A percentile compares a stretch with the other conserved stretches of the same genome.
These are phyloP conservation scores for Botrytis pseudocinerea DNA, from an alignment of 2,329 filamentous ascomycete genomes.

Conservation along the genomic window DNA sequence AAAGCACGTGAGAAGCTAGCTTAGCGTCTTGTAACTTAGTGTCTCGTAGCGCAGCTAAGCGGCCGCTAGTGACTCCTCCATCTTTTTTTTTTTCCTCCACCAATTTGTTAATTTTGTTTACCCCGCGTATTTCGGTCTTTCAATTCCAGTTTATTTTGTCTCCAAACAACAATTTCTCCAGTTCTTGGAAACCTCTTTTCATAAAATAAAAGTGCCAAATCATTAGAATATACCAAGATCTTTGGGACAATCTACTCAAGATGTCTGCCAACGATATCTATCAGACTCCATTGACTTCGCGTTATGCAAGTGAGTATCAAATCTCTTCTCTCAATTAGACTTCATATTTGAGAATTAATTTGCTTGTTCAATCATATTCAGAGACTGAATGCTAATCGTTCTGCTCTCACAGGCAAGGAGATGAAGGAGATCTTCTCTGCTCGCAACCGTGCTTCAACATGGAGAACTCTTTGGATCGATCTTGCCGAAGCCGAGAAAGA, in stretches of 20 bases:
- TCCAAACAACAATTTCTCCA: neutral
- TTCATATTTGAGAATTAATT: neutral
- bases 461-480: conserved; percentile 69
- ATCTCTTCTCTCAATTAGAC: neutral
- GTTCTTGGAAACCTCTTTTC: neutral
- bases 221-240: neutral
- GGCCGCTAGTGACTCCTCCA: neutral
- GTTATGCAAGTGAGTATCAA: conserved; percentile 58
- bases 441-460: conserved; percentile 56
- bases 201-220: neutral
- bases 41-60: conserved; percentile 1
- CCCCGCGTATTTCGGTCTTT: conserved; percentile 5
- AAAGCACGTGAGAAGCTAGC: neutral
- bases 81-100: conserved; percentile 10
- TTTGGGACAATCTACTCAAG: conserved; percentile 15
- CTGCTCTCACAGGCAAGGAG: conserved; percentile 45
- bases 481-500: conserved; percentile 82
- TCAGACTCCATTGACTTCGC: conserved; percentile 67
- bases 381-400: conserved; percentile 14
- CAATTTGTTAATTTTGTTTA: neutral
- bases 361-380: neutral
- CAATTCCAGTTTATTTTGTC: neutral
- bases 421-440: conserved; percentile 81
- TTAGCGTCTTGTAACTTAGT: neutral
- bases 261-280: conserved; percentile 51